Conservation (phyloP, 1,139 yeast species). For the Geotrichum reessii region DNA sequence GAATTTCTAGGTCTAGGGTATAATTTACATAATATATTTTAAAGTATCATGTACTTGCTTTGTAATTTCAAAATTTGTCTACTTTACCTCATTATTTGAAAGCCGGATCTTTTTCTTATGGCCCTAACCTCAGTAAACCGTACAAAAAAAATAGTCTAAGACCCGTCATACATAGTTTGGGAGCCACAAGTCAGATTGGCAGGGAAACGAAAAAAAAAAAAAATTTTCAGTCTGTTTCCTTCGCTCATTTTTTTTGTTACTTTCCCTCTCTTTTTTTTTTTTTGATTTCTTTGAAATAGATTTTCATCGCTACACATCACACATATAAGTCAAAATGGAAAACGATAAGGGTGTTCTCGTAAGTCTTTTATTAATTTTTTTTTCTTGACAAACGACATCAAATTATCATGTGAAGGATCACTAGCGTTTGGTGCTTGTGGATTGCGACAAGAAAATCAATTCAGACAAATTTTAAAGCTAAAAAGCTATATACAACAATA, state of each 20-base stretch:
- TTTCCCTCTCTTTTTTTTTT: neutral
- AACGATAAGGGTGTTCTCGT: slow-evolving; percentile 99
- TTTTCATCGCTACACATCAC: neutral
- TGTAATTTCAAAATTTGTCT: neutral
- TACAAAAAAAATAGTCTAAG: neutral
- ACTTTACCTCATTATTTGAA: neutral
- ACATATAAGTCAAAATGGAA: slow-evolving; percentile 62
- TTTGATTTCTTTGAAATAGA: neutral
- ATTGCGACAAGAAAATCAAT: too few relatives aligned
- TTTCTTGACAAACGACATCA: too few relatives aligned
- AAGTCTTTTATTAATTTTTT: slow-evolving; percentile 38
- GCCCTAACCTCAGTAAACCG: neutral
- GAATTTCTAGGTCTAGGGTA: neutral
- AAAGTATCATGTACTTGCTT: neutral
- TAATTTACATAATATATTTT: neutral
- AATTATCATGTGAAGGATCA: too few relatives aligned
- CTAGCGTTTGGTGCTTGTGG: too few relatives aligned
- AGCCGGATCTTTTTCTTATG: neutral
- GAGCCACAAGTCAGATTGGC: neutral
- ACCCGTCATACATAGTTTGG: neutral
- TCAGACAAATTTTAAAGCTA: too few relatives aligned
- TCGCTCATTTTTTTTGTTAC: neutral
- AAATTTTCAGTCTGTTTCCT: neutral
- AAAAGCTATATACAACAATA: too few relatives aligned
- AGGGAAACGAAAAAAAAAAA: neutral